These are phyloP conservation scores for Strobilomyces dryophilus DNA, from an alignment of 768 basidiomycete species.

Conservation along the genomic window DNA sequence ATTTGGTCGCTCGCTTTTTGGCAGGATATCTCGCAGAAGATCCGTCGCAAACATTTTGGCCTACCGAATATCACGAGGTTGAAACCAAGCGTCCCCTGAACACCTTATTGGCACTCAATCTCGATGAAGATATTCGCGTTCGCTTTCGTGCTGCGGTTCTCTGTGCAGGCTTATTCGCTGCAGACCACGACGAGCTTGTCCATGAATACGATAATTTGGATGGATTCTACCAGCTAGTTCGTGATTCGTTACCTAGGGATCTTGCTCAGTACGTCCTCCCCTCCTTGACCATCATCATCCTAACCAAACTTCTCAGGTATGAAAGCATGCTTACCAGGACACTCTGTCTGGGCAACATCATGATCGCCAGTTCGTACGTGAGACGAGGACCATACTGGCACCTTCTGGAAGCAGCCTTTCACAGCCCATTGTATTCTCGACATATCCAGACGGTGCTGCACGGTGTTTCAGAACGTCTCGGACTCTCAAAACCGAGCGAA, in stretches of 20 bases:
- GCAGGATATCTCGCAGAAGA: slow-evolving; percentile 60
- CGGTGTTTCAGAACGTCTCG: slow-evolving; percentile 64
- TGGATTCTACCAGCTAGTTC: slow-evolving; percentile 44
- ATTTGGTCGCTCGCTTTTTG: slow-evolving; percentile 60
- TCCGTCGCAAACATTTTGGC: slow-evolving; percentile 51
- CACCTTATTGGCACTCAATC: slow-evolving; percentile 49
- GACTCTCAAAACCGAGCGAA: slow-evolving; percentile 51
- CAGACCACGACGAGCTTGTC: slow-evolving; percentile 32
- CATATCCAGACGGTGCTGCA: slow-evolving; percentile 49
- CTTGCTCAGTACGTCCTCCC: slow-evolving; percentile 44
- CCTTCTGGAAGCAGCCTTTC: slow-evolving; percentile 63
- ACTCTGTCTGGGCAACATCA: slow-evolving; percentile 68
- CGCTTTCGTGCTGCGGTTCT: slow-evolving; percentile 69
- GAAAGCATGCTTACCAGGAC: slow-evolving; percentile 75
- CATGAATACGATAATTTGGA: slow-evolving; percentile 22
- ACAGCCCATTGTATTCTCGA: slow-evolving; percentile 25
- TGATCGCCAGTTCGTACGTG: slow-evolving; percentile 72
- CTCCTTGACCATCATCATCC: not conserved
- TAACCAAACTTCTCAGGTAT: slow-evolving; percentile 42
- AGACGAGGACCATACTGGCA: slow-evolving; percentile 87
- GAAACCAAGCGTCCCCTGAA: slow-evolving; percentile 36
- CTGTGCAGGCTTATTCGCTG: slow-evolving; percentile 55
- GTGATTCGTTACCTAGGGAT: slow-evolving; percentile 39
- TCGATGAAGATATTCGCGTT: slow-evolving; percentile 80
- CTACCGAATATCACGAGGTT: slow-evolving; percentile 23